Evolutionary conservation across 2,329 filamentous ascomycete species (phyloP), one percentile per base, ranked within the genome.

Genomic region (Penicillium brevicompactum): DNA sequence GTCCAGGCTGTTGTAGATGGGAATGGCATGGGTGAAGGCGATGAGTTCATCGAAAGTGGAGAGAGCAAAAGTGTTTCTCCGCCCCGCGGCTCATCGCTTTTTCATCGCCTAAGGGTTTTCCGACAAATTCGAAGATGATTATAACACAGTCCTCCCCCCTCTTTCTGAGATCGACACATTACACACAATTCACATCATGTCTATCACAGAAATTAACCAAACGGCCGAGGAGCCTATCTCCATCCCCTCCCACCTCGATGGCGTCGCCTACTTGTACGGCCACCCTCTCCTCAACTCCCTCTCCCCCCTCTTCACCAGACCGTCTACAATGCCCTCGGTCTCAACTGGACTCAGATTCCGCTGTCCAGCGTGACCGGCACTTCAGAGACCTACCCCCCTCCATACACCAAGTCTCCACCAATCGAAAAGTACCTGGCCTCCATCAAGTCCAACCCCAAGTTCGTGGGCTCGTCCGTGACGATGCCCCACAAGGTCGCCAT

Each of bases 401-500:
- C 70, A 1, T 73, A 70, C 64, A 74, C 71, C 2, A 58, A 52
- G 18, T 74, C 71, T 3, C 72, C 71, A 2, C 63, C 70, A 3
- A 72, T 77, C 44, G 55, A 66, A 18, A 69, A 62, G 30, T 76
- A 71, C 58, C 58, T 76, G 5, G 60, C 61, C 38, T 67, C 70
- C 22, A 70, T 75, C 60, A 67, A 68, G 38, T 56, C 66, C 40
- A 73, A 76, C 54, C 68, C 71, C 38, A 76, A 76, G 52, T 75
- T 76, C 51, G 70, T 76, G 83, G 87, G 87, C 51, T 84, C 87
- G 21, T 85, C 87, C 3, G 86, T 93, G 37, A 93, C 90, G 18
- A 94, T 93, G 90, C 90, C 90, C 0, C 87, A 91, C 78, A 93
- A 94, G 73, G 84, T 93, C 24, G 80, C 85, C 64, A 91, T 93